Conservation (phyloP, 441 rosid genomes). For the Melastoma candidum region DNA sequence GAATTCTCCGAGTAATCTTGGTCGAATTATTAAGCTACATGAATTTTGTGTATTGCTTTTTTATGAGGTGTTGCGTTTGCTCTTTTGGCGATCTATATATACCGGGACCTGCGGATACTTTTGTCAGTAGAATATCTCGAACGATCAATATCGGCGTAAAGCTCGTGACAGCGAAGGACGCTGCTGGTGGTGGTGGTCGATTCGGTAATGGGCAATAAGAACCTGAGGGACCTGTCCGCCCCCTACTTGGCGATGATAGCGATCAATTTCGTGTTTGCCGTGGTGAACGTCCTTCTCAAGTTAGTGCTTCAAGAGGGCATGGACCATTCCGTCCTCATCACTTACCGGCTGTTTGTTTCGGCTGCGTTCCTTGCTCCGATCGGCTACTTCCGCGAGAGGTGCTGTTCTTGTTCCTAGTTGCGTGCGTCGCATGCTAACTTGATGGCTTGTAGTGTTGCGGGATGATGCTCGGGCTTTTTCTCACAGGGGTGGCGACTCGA, state of each 20-base stretch:
- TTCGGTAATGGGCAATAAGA: constrained; percentile 23
- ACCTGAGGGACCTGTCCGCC: constrained; percentile 25
- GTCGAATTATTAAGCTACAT: no score
- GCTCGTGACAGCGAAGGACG: background rate
- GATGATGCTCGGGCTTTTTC: no score
- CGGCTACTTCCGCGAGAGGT: constrained; percentile 55
- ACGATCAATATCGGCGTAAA: constrained; percentile 18
- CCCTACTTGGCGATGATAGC: constrained; percentile 34
- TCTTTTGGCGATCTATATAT: no score
- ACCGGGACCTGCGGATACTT: no score
- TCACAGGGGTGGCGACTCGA: no score
- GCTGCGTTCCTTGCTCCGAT: constrained; percentile 47
- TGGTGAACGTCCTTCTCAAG: constrained; percentile 47
- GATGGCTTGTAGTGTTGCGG: no score
- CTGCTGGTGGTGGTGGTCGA: background rate
- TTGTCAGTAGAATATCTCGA: constrained; percentile 22
- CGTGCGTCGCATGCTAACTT: no score
- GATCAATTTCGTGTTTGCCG: constrained; percentile 38
- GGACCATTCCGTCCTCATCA: constrained; percentile 41
- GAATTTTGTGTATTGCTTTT: no score
- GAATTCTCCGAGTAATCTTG: no score
- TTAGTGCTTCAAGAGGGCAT: constrained; percentile 39
- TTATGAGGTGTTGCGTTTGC: no score
- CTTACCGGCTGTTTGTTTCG: constrained; percentile 42
- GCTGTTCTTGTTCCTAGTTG: background rate